These are phyloP conservation scores for Trichoderma hamatum DNA, from an alignment of 2,329 filamentous ascomycete species.

Conservation along the genomic window DNA sequence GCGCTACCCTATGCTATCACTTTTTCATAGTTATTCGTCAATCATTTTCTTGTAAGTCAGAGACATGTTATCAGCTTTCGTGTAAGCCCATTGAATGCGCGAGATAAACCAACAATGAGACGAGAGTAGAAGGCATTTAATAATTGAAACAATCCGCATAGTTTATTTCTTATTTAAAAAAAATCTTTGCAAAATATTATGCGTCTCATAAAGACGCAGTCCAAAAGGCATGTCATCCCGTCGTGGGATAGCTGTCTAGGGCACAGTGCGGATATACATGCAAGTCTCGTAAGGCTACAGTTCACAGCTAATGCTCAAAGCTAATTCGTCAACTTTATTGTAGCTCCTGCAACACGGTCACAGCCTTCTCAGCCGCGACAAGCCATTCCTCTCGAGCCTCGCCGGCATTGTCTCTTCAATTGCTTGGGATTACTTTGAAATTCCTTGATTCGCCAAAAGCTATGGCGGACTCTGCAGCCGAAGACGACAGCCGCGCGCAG, in stretches of 20 bases:
- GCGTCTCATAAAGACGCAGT: background rate
- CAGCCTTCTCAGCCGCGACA: constrained; percentile 26
- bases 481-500: constrained; percentile 43
- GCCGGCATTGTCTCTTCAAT: background rate
- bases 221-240: background rate
- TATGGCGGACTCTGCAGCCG: constrained; percentile 33
- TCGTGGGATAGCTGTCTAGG: rapidly evolving
- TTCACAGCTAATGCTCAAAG: background rate
- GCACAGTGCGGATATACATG: constrained; percentile 7
- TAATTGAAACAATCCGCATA: background rate
- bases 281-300: constrained; percentile 13
- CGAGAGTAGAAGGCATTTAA: background rate
- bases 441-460: background rate
- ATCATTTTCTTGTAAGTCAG: background rate
- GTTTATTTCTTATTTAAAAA: background rate
- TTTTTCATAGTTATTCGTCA: background rate
- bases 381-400: background rate
- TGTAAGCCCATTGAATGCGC: background rate
- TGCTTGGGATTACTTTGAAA: background rate
- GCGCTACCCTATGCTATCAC: background rate
- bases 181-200: background rate
- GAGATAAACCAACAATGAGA: background rate
- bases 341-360: background rate
- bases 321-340: constrained; percentile 7
- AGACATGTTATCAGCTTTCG: background rate